These are phyloP conservation scores for Serendipita sp. DNA, from an alignment of 768 basidiomycete species.

Conservation along the genomic window DNA sequence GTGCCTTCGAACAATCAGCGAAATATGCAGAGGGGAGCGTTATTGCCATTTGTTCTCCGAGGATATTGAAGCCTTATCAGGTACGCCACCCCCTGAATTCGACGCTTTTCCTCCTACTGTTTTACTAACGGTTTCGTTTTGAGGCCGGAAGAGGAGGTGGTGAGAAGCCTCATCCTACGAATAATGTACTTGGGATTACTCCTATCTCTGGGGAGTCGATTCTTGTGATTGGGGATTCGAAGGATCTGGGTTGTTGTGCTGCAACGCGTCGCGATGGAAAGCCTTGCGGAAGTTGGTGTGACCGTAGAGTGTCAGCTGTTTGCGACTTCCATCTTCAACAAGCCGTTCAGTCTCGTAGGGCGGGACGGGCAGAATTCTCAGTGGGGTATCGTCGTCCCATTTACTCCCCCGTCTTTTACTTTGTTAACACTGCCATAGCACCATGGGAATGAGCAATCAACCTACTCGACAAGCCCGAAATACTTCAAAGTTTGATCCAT, in stretches of 20 bases:
- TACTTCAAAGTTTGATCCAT: conserved; percentile 47
- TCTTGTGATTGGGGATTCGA: conserved; percentile 69
- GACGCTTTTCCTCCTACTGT: neutral
- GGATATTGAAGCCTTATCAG: conserved; percentile 72
- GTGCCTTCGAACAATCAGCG: conserved; percentile 79
- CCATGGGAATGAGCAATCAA: conserved; percentile 48
- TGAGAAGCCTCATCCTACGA: conserved; percentile 47
- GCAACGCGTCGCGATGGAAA: conserved; percentile 68
- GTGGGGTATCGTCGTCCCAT: conserved; percentile 45
- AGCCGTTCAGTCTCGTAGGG: conserved; percentile 59
- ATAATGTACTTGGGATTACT: conserved; percentile 74
- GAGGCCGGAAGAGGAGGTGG: neutral
- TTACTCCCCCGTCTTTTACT: neutral
- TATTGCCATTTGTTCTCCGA: conserved; percentile 76
- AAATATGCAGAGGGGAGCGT: conserved; percentile 83
- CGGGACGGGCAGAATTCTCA: conserved; percentile 74
- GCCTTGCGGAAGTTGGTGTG: conserved; percentile 76
- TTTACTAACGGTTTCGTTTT: neutral
- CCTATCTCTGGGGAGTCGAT: conserved; percentile 71
- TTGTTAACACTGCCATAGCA: conserved; percentile 37
- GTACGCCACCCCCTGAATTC: conserved; percentile 26
- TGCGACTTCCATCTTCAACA: conserved; percentile 87
- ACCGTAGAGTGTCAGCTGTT: conserved; percentile 64
- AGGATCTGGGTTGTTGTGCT: conserved; percentile 74
- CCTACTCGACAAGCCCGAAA: conserved; percentile 32